phyloP scores from a whole-genome alignment of 805 yeast genomes.

The Metschnikowia lachancei region DNA sequence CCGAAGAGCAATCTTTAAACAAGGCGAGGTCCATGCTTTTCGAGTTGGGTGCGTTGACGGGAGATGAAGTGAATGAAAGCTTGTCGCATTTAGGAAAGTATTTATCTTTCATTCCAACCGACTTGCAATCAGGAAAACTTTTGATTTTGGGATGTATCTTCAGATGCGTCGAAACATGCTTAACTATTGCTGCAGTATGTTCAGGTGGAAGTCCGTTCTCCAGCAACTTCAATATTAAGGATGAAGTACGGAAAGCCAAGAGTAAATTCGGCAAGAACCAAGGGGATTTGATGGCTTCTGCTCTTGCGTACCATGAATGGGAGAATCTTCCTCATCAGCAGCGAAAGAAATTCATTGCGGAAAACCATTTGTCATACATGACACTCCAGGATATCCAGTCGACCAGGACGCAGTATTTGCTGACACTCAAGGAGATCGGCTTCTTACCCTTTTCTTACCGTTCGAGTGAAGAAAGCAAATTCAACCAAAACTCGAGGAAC shows the following conservation, averaged over 20 bases:
- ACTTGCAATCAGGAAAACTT: slow-evolving; percentile 79
- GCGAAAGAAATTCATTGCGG: slow-evolving; percentile 46
- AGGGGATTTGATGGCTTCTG: slow-evolving; percentile 77
- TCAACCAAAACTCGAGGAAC: slow-evolving; percentile 55
- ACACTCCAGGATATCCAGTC: slow-evolving; percentile 70
- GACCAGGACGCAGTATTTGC: slow-evolving; percentile 64
- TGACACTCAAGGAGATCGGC: slow-evolving; percentile 74
- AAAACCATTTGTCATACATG: slow-evolving; percentile 58
- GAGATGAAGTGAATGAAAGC: slow-evolving; percentile 27
- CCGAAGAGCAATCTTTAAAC: slow-evolving; percentile 50
- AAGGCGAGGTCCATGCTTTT: slow-evolving; percentile 52
- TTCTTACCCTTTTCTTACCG: slow-evolving; percentile 60
- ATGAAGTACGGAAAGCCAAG: slow-evolving; percentile 48
- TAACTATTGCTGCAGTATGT: slow-evolving; percentile 77
- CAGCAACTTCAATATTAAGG: slow-evolving; percentile 60
- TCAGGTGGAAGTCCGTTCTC: slow-evolving; percentile 75
- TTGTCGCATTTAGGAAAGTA: slow-evolving; percentile 79
- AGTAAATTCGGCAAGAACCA: slow-evolving; percentile 43
- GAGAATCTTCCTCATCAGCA: slow-evolving; percentile 20
- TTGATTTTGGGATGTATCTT: slow-evolving; percentile 77
- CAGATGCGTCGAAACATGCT: slow-evolving; percentile 72
- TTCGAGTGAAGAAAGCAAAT: slow-evolving; percentile 13
- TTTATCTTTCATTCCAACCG: slow-evolving; percentile 80
- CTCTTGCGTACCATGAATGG: slow-evolving; percentile 58
- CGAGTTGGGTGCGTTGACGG: slow-evolving; percentile 69